These are phyloP conservation scores for Yamadazyma jaroonii DNA, from an alignment of 1,139 yeast genomes.

Conservation along the genomic window DNA sequence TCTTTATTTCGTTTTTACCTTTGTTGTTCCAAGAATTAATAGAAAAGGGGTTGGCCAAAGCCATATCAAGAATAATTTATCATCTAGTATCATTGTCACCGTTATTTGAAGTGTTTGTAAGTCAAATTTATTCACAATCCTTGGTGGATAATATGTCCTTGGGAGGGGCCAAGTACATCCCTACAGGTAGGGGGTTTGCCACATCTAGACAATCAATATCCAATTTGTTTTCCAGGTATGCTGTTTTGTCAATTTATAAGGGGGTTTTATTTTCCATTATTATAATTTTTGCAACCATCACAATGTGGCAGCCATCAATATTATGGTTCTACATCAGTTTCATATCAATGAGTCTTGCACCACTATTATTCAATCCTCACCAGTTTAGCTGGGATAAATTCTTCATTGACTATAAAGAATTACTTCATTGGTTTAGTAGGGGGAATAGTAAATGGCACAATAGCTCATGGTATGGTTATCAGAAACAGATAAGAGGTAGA, in stretches of 20 bases:
- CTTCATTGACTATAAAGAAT: constrained; percentile 67
- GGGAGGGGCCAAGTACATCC: constrained; percentile 82
- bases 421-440: constrained; percentile 63
- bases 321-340: constrained; percentile 85
- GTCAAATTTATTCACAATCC: constrained; percentile 78
- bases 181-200: constrained; percentile 87
- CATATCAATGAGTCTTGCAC: constrained; percentile 70
- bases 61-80: constrained; percentile 54
- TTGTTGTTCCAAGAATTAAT: constrained; percentile 74
- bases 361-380: constrained; percentile 83
- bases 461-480: constrained; percentile 61
- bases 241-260: constrained; percentile 59
- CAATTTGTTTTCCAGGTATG: constrained; percentile 61
- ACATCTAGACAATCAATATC: constrained; percentile 63
- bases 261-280: constrained; percentile 60
- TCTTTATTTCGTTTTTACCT: constrained; percentile 81
- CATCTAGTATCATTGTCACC: constrained; percentile 79
- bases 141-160: constrained; percentile 64
- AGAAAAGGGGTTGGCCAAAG: constrained; percentile 71
- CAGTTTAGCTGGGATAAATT: constrained; percentile 71
- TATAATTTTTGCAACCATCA: constrained; percentile 58
- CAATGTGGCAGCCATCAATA: constrained; percentile 75
- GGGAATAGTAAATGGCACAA: constrained; percentile 54
- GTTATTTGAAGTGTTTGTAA: constrained; percentile 81
- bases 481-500: constrained; percentile 52